Percentiles rank a stretch among this genome's conserved stretches.
phyloP scores from a whole-genome alignment of 352 stramenopile species.

The Globisporangium nagaii region DNA sequence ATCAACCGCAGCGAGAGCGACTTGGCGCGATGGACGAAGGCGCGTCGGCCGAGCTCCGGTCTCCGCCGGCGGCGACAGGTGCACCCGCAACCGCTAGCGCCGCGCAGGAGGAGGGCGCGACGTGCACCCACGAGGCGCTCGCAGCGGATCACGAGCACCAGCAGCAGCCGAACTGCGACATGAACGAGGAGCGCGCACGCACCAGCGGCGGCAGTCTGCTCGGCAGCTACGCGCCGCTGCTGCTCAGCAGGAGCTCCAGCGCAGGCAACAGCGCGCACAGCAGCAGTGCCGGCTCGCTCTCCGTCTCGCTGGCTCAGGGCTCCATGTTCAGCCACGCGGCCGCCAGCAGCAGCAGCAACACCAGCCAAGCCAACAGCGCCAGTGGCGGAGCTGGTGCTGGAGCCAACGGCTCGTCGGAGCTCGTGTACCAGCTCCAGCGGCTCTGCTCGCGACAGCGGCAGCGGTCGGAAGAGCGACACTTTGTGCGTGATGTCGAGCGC shows the following conservation, averaged over 20 bases:
- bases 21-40: constrained; percentile 6
- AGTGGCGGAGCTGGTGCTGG: no score
- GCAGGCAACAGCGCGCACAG: neutral
- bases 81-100: neutral
- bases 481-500: constrained; percentile 64
- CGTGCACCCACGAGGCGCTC: neutral
- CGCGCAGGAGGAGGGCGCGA: neutral
- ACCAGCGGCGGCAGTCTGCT: neutral
- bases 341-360: neutral
- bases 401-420: constrained; percentile 19
- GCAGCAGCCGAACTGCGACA: constrained; percentile 28
- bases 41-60: neutral
- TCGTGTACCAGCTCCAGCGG: constrained; percentile 54
- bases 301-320: neutral
- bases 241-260: constrained; percentile 10
- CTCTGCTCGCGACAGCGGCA: constrained; percentile 62
- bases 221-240: neutral
- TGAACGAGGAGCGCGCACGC: constrained; percentile 8
- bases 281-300: neutral
- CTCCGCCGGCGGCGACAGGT: neutral
- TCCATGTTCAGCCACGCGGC: constrained; percentile 4
- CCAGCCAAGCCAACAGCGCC: neutral
- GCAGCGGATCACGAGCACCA: neutral
- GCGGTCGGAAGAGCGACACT: constrained; percentile 54
- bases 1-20: no score